Evolutionary conservation across 306 rosid genomes (phyloP).

Genomic region (Dryas drummondii): DNA sequence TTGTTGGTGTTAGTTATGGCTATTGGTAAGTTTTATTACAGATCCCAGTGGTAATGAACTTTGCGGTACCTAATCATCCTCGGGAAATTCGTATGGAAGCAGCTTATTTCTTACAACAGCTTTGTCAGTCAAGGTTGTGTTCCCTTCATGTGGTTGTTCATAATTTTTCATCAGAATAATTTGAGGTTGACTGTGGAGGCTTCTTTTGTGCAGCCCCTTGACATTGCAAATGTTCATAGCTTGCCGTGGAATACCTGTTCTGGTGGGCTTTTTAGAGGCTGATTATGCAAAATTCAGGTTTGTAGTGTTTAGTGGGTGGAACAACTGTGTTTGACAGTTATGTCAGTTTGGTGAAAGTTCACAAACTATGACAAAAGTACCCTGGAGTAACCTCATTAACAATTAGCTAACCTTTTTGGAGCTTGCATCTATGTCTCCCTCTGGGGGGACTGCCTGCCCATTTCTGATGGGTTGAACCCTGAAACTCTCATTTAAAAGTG

Average conservation of each 20-base stretch:
- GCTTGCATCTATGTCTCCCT: not conserved
- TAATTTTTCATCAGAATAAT: conserved; percentile 9
- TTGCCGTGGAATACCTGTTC: conserved; percentile 96
- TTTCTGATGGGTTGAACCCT: not conserved
- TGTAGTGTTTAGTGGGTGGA: conserved; percentile 24
- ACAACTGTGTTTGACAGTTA: conserved; percentile 1
- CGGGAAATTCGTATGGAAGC: conserved; percentile 99
- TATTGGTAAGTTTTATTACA: conserved; percentile 41
- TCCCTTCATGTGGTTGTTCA: conserved; percentile 12
- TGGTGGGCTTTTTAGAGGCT: conserved; percentile 97
- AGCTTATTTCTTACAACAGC: conserved; percentile 89
- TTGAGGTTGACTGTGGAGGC: conserved; percentile 21
- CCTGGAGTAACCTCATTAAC: not conserved
- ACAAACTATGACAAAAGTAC: not conserved
- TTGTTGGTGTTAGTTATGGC: conserved; percentile 19
- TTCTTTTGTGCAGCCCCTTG: conserved; percentile 63
- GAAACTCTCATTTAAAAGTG: not conserved
- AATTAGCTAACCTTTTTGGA: not conserved
- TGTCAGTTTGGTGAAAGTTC: not conserved
- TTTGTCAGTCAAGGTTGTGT: conserved; percentile 91
- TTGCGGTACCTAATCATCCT: conserved; percentile 87
- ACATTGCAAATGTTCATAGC: conserved; percentile 99
- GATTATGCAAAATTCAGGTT: conserved; percentile 99
- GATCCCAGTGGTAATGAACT: conserved; percentile 91
- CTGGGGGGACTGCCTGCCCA: not conserved